Conservation (phyloP, 2,329 filamentous ascomycete species). For the Aspergillus calidoustus region DNA sequence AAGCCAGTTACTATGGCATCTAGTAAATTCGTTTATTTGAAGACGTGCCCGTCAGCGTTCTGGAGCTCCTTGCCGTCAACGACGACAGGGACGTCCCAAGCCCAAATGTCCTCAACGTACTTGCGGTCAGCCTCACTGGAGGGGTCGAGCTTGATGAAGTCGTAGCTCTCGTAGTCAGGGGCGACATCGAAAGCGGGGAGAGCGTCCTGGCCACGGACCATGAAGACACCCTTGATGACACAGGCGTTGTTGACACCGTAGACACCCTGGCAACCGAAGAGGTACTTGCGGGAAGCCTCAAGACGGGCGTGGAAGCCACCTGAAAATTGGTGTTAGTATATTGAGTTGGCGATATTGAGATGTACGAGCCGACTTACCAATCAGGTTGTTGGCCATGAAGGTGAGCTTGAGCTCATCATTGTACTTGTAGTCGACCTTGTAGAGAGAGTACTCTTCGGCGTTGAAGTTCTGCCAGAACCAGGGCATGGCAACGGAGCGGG, state of each 20-base stretch:
- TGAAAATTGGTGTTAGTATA: constrained; percentile 25
- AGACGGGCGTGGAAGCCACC: constrained; percentile 96
- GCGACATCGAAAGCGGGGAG: constrained; percentile 91
- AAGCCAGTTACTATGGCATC: constrained; percentile 20
- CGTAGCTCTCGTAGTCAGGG: constrained; percentile 95
- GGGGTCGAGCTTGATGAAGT: constrained; percentile 94
- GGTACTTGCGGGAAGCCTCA: constrained; percentile 95
- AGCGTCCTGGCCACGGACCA: constrained; percentile 90
- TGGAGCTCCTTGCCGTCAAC: constrained; percentile 86
- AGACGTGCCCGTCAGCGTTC: constrained; percentile 94
- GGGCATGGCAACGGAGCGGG: constrained; percentile 77
- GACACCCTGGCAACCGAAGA: constrained; percentile 89
- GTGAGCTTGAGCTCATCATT: constrained; percentile 95
- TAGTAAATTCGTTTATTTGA: constrained; percentile 74
- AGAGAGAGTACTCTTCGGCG: constrained; percentile 94
- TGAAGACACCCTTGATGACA: constrained; percentile 88
- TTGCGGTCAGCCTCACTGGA: constrained; percentile 81
- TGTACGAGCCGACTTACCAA: constrained; percentile 58
- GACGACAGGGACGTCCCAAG: constrained; percentile 83
- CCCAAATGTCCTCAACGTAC: constrained; percentile 86
- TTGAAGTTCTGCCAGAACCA: constrained; percentile 99
- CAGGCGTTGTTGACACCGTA: constrained; percentile 89
- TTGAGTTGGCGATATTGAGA: too few relatives aligned
- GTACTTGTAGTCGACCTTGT: constrained; percentile 97
- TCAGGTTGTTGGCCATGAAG: constrained; percentile 99